These are phyloP conservation scores for Dactylellina cionopaga DNA, from an alignment of 2,329 filamentous ascomycete genomes.

Conservation along the genomic window DNA sequence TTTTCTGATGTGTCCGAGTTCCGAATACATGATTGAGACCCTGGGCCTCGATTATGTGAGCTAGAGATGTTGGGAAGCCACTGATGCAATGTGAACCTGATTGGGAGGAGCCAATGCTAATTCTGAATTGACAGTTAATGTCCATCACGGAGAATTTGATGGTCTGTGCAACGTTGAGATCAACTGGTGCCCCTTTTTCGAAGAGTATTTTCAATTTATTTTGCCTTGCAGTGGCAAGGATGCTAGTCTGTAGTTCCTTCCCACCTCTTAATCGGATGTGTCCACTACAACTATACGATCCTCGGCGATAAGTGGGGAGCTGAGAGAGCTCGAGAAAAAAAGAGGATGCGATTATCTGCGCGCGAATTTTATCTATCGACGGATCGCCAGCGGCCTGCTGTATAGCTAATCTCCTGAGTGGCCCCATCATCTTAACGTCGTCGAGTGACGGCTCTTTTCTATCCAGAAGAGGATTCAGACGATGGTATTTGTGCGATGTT, in stretches of 20 bases:
- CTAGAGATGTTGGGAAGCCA: constrained; percentile 6
- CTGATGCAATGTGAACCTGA: not conserved
- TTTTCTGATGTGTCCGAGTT: not conserved
- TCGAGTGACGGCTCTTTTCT: not conserved
- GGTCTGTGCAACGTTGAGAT: too few relatives aligned
- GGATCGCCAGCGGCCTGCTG: not conserved
- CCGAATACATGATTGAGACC: constrained; percentile 9
- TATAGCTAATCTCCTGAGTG: not conserved
- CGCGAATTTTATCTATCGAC: too few relatives aligned
- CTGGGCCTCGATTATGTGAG: not conserved
- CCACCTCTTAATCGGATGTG: too few relatives aligned
- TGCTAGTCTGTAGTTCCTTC: not conserved
- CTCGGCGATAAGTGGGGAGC: too few relatives aligned
- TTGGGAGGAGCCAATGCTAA: not conserved
- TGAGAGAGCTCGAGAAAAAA: too few relatives aligned
- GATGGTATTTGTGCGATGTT: constrained; percentile 5
- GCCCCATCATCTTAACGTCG: constrained; percentile 1
- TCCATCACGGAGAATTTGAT: not conserved
- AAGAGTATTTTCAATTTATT: not conserved
- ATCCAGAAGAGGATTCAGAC: not conserved
- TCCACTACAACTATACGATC: too few relatives aligned
- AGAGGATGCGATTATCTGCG: too few relatives aligned
- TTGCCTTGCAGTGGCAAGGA: not conserved
- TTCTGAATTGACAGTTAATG: not conserved
- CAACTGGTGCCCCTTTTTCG: not conserved